Evolutionary conservation across 257 asterid species (phyloP).

Genomic region (Primulina huaijiensis): DNA sequence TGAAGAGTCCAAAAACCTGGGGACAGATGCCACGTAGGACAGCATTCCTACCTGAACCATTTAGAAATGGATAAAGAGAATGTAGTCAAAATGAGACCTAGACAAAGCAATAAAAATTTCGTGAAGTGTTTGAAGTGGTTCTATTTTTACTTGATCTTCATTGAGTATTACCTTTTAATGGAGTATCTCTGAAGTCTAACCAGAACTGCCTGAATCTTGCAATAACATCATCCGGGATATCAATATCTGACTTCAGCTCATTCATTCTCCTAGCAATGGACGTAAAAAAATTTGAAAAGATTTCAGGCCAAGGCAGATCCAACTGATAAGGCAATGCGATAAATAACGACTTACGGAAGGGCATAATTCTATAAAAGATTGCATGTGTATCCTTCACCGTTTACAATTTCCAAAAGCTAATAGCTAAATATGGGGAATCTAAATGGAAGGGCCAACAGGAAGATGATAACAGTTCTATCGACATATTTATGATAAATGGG

Average conservation of each 20-base stretch:
- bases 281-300: constrained; percentile 10
- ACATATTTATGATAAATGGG: not conserved
- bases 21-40: constrained; percentile 90
- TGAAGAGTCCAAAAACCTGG: constrained; percentile 94
- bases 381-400: not conserved
- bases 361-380: not conserved
- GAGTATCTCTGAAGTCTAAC: constrained; percentile 63
- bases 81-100: constrained; percentile 1
- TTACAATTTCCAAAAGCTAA: not conserved
- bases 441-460: not conserved
- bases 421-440: not conserved
- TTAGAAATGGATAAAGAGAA: constrained; percentile 14
- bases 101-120: not conserved
- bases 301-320: constrained; percentile 12
- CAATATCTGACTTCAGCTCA: constrained; percentile 70
- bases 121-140: not conserved
- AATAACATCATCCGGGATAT: constrained; percentile 64
- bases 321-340: constrained; percentile 13
- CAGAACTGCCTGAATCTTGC: constrained; percentile 78
- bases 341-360: constrained; percentile 3
- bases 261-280: constrained; percentile 68
- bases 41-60: constrained; percentile 77
- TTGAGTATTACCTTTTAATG: constrained; percentile 65
- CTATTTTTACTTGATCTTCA: not conserved
- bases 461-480: not conserved